phyloP scores from a whole-genome alignment of 441 rosid genomes.

The Croton laevigatus region DNA sequence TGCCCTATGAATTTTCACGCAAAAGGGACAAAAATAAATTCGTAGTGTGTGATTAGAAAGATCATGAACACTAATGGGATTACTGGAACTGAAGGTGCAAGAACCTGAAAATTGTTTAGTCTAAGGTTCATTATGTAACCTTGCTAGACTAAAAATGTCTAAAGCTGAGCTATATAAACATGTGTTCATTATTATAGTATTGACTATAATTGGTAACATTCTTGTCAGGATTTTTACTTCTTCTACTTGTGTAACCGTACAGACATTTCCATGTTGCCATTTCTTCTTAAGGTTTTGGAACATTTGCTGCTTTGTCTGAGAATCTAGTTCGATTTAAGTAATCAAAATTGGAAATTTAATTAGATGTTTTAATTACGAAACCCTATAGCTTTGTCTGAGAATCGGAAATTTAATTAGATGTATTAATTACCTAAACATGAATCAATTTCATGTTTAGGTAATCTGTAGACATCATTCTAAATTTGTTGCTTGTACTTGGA shows the following conservation, averaged over 20 bases:
- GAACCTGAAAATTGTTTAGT: conserved; percentile 29
- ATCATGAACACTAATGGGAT: conserved; percentile 44
- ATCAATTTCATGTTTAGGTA: too few species aligned
- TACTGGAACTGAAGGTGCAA: conserved; percentile 39
- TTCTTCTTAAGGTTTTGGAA: conserved; percentile 15
- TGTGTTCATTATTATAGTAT: conserved; percentile 62
- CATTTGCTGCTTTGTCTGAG: conserved; percentile 47
- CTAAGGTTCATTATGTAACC: conserved; percentile 32
- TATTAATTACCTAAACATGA: too few species aligned
- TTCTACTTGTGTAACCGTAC: conserved; percentile 61
- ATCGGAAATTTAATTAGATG: too few species aligned
- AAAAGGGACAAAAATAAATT: conserved; percentile 35
- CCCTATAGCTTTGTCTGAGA: too few species aligned
- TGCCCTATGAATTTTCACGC: conserved; percentile 41
- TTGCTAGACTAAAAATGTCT: conserved; percentile 44
- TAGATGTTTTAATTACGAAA: too few species aligned
- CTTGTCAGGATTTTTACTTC: conserved; percentile 55
- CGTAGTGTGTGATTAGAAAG: conserved; percentile 38
- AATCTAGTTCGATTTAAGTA: conserved; percentile 25
- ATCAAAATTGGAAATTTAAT: background rate
- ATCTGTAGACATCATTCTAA: too few species aligned
- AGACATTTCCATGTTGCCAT: conserved; percentile 28
- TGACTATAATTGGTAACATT: conserved; percentile 48
- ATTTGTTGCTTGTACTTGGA: too few species aligned
- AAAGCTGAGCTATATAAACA: conserved; percentile 58